These are phyloP conservation scores for Irpex rosettiformis DNA, from an alignment of 1,284 basidiomycete genomes.

Conservation along the genomic window DNA sequence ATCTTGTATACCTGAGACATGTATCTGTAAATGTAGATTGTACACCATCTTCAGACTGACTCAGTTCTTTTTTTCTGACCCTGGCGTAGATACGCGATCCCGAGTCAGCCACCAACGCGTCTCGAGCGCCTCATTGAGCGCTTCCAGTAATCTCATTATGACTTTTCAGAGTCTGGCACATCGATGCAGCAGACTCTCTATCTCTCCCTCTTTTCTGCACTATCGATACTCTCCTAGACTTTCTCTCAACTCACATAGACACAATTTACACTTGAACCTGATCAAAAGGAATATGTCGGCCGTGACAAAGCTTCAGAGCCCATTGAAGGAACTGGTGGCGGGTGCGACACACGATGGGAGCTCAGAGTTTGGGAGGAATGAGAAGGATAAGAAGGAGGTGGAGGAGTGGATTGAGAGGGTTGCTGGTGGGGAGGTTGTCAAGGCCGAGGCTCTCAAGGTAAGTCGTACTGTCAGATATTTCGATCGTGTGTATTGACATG, in stretches of 20 bases:
- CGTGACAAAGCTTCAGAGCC: slow-evolving; percentile 47
- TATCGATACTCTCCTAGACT: slow-evolving; percentile 2
- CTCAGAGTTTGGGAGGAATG: slow-evolving; percentile 48
- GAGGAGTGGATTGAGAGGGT: slow-evolving; percentile 68
- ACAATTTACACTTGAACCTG: background rate
- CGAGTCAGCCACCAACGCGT: background rate
- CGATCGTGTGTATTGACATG: background rate
- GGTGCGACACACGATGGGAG: slow-evolving; percentile 40
- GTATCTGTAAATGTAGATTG: too few species aligned
- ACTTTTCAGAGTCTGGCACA: slow-evolving; percentile 13
- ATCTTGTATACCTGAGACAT: too few species aligned
- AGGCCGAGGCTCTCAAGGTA: slow-evolving; percentile 50
- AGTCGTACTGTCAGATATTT: background rate
- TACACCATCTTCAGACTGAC: too few species aligned
- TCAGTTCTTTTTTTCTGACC: too few species aligned
- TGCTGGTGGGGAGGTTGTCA: slow-evolving; percentile 45
- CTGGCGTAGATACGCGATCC: background rate
- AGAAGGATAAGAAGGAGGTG: slow-evolving; percentile 63
- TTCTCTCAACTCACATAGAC: background rate
- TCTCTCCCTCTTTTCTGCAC: slow-evolving; percentile 6
- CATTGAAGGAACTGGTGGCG: slow-evolving; percentile 57
- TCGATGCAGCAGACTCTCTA: slow-evolving; percentile 9
- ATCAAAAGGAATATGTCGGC: slow-evolving; percentile 52
- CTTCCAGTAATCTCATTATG: slow-evolving; percentile 5
- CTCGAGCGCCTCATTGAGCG: slow-evolving; percentile 26